Base-by-base conservation (phyloP, 1,139 yeast genomes). In the Pneumocystis canis region DNA sequence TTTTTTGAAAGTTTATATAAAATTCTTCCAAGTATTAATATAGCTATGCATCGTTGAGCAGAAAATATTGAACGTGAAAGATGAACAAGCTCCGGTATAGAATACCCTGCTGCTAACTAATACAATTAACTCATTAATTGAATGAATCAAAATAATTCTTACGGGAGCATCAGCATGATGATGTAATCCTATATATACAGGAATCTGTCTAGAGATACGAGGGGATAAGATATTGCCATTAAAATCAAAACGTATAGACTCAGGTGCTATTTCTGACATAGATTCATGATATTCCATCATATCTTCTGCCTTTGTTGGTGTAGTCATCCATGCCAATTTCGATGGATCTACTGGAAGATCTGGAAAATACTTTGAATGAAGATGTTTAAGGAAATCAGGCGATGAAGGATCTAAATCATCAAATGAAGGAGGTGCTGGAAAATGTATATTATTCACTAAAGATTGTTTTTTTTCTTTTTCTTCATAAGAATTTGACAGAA, bases 271-370 rank as follows among this genome's bases (percentile, higher is more conserved):
- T 2, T 74, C 68, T 6, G 67, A 71, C 28, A 71, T 71, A 35
- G 65, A 66, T 20, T 71, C 73, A 58, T 64, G 62, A 54, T 69
- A 69, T 40, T 70, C 69, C 11, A 69, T 66, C 64, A 73, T 58
- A 54, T 76, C 77, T 62, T 73, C 73, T 14, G 70, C 70, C 14
- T 68, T 73, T n/a, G 61, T 68, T 20, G 74, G 69, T 1, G 89
- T 87, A 64, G 82, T 79, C 96, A 90, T 90, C 98, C 98, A 92
- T 63, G 90, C 86, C 64, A 94, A 73, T 69, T 88, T 87, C 56
- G 82, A 84, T 0, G 89, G 82, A 69, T 92, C 96, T 63, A 79
- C 82, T 3, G 96, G 95, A 63, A 92, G 77, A 68, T 89, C 89
- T 0, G 99, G 97, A 73, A 84, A 92, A 74, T 84, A 94, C 71